Conservation (phyloP, 2,329 filamentous ascomycete genomes). For the Xylariales sp. region DNA sequence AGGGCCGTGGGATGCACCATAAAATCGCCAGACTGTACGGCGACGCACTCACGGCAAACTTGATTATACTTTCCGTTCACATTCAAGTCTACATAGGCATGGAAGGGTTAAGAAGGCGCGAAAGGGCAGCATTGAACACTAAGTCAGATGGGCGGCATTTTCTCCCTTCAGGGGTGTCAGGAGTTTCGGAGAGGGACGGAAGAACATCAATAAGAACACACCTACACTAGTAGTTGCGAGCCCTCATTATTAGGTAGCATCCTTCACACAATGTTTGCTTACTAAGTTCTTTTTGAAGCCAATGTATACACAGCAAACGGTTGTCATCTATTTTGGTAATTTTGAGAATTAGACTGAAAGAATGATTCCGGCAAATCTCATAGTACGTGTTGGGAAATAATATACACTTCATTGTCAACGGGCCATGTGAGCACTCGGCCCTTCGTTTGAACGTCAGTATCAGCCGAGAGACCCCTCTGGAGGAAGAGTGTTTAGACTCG, state of each 20-base stretch:
- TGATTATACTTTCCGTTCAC: constrained; percentile 35
- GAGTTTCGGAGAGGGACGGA: constrained; percentile 38
- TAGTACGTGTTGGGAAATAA: constrained; percentile 1
- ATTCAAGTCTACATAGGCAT: constrained; percentile 37
- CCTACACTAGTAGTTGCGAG: constrained; percentile 33
- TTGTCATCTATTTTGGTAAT: not conserved
- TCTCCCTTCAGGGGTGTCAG: constrained; percentile 30
- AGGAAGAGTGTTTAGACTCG: not conserved
- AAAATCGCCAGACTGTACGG: constrained; percentile 30
- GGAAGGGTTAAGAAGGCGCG: constrained; percentile 36
- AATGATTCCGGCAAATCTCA: constrained; percentile 1
- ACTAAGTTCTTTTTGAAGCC: constrained; percentile 1
- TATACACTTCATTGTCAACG: not conserved
- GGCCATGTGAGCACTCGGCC: not conserved
- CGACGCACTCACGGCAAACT: constrained; percentile 35
- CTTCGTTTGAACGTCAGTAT: not conserved
- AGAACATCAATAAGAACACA: constrained; percentile 41
- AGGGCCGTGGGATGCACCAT: constrained; percentile 40
- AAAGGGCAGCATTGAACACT: constrained; percentile 45
- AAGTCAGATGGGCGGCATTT: constrained; percentile 42
- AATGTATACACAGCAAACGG: constrained; percentile 6
- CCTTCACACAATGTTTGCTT: constrained; percentile 26
- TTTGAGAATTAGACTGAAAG: constrained; percentile 8
- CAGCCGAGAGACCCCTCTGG: not conserved
- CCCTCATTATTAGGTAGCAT: constrained; percentile 38